Base-by-base conservation (phyloP, 441 rosid species). In the Manihot esculenta region DNA sequence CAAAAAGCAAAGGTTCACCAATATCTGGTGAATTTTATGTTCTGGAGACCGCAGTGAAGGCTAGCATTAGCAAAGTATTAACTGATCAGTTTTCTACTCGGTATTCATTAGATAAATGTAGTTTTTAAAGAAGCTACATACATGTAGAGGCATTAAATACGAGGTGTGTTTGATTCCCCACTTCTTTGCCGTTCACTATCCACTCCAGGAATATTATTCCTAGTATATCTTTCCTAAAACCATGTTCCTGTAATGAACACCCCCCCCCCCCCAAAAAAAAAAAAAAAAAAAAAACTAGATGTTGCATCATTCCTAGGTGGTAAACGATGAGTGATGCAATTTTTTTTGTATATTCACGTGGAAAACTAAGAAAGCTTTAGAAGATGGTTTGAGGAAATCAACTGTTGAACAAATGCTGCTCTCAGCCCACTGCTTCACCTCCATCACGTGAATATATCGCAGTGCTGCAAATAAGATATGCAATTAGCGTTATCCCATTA, bases 331-430 rank as follows among this genome's bases (percentile, higher is more conserved):
- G 47, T 7, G 48, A 55, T 20, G 54, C 54, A 3, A 21, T n/a
- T n/a, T 71, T 48, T 26, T 66, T 63, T 20, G 74, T 69, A 53
- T 51, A 33, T 33, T 33, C 68, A 58, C 12, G 53, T 45, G 23
- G 30, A 67, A 38, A 74, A 49, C 38, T 60, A 48, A 26, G 38
- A 61, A 51, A 57, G 66, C 27, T 81, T 67, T 79, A 84, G 73
- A 85, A 77, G 73, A 85, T 78, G 48, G 77, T n/a, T 78, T 23
- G 93, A 88, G 35, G 73, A 62, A 12, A 85, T 68, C 86, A 87
- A 35, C 70, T 84, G 72, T 72, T 80, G 85, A 27, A 78, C 78
- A 44, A 87, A 88, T 42, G 77, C 76, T 3, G 85, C 85, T 78
- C 81, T 86, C 74, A 74, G 77, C 69, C 79, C 69, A 78, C 58